Base-by-base conservation (phyloP, 192 early-diverging fungal genomes). In the Backusella liffmaniae region DNA sequence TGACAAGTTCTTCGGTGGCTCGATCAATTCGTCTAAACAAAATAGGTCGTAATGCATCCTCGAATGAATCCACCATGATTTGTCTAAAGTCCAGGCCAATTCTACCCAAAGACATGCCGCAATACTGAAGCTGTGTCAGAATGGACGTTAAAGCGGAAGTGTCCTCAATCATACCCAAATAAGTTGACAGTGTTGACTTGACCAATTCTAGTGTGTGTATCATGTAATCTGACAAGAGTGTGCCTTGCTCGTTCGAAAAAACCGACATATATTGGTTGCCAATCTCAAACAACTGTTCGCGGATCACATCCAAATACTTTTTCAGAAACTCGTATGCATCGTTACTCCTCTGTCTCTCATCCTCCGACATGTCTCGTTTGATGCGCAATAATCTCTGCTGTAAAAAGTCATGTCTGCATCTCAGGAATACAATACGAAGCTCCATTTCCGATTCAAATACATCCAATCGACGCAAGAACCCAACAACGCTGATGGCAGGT, bases 251-350 rank as follows among this genome's bases (percentile, higher is more conserved):
- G 16, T 76, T 77, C 5, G 84, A 81, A 76, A 95, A 95, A 35
- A 95, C 90, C 37, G 90, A 89, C 69, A 88, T 91, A 76, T 92
- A 96, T 66, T 96, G 94, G 13, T 89, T 92, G 66, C 93, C 84
- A 51, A 93, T 93, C 72, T 96, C 94, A 79, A 95, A 92, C 59
- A 95, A 86, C 71, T 90, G 86, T 74, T 95, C 94, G 53, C 94
- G 87, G n/a, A 89, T 86, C 3, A 93, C 82, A 77, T 95, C 94
- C 37, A 94, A 87, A 72, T 92, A 94, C 72, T 88, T 85, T 67
- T 92, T 94, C 30, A 96, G 65, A 70, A 89, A 92, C 8, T 92
- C 89, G 35, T 87, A 88, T 4, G 90, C 83, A 44, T 86, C 84
- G 21, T 23, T 13, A 18, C 73, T 73, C 49, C 30, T 77, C 29